A percentile compares a stretch with the other conserved stretches of the same genome.
phyloP scores from a whole-genome alignment of 345 rosid species.

The Aurinia saxatilis region DNA sequence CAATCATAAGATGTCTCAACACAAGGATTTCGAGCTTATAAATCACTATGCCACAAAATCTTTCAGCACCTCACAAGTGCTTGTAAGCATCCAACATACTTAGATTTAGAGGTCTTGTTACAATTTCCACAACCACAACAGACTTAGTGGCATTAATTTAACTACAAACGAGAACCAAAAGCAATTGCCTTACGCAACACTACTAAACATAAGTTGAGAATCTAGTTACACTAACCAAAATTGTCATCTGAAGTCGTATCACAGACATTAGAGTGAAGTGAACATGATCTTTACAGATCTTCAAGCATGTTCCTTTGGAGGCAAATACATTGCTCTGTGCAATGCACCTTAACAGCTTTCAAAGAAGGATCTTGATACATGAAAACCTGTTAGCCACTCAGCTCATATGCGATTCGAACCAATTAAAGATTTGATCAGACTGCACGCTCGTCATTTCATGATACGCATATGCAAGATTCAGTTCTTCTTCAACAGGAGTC shows the following conservation, averaged over 20 bases:
- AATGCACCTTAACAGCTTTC: constrained; percentile 1
- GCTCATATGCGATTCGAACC: constrained; percentile 82
- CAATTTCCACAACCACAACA: not conserved
- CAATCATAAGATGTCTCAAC: too few species aligned
- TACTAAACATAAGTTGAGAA: not conserved
- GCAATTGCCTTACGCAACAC: not conserved
- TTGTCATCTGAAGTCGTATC: not conserved
- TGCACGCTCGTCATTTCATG: constrained; percentile 96
- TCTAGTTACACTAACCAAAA: not conserved
- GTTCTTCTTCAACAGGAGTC: constrained; percentile 76
- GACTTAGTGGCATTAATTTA: not conserved
- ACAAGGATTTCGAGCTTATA: too few species aligned
- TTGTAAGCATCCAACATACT: not conserved
- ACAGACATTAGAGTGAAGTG: not conserved
- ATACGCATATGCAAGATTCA: constrained; percentile 84
- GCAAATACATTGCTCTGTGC: not conserved
- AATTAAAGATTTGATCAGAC: constrained; percentile 71
- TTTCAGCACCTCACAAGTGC: not conserved
- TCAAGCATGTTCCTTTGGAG: not conserved
- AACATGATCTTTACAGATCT: not conserved
- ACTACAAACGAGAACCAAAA: not conserved
- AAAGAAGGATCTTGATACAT: not conserved
- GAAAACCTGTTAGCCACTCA: constrained; percentile 16
- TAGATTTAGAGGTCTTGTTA: not conserved
- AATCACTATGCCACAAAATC: too few species aligned